A percentile compares a stretch with the other conserved stretches of the same genome.
Evolutionary conservation across 139 green algal species (phyloP).

Genomic region (Chlorella sp.): DNA sequence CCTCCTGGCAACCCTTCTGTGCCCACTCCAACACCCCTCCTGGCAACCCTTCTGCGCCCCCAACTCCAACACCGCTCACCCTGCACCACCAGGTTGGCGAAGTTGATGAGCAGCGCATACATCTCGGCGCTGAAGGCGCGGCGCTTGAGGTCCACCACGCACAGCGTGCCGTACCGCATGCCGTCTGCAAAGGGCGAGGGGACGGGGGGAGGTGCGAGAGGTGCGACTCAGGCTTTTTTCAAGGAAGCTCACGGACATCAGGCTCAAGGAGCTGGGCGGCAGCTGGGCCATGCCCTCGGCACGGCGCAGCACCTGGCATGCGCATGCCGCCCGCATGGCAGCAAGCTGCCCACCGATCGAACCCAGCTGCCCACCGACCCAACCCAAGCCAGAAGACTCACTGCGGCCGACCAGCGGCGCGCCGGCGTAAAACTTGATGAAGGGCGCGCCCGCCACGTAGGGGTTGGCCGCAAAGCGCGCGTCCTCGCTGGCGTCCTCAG

Average conservation of each 20-base stretch:
- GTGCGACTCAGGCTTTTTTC: too few relatives aligned
- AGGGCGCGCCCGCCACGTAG: slow-evolving; percentile 65
- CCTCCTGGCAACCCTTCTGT: not conserved
- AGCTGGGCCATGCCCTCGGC: too few relatives aligned
- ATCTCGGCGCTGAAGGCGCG: slow-evolving; percentile 69
- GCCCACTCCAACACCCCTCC: not conserved
- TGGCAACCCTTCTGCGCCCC: not conserved
- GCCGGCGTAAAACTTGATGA: slow-evolving; percentile 92
- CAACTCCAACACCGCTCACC: slow-evolving; percentile 48
- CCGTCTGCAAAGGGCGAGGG: slow-evolving; percentile 39
- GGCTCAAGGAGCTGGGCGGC: slow-evolving; percentile 60
- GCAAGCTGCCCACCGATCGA: too few relatives aligned
- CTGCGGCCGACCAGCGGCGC: slow-evolving; percentile 74
- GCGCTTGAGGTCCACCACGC: slow-evolving; percentile 78
- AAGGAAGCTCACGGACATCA: too few relatives aligned
- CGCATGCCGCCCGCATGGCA: slow-evolving; percentile 56
- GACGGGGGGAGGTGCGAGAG: not conserved
- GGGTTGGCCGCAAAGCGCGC: slow-evolving; percentile 78
- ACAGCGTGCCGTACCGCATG: slow-evolving; percentile 80
- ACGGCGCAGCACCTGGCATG: slow-evolving; percentile 85
- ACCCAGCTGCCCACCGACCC: too few relatives aligned
- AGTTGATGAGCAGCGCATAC: slow-evolving; percentile 78
- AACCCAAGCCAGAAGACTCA: too few relatives aligned
- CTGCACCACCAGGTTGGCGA: slow-evolving; percentile 84
- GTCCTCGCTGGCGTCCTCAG: slow-evolving; percentile 75